Percentiles rank a stretch among this genome's conserved stretches.
Conservation (phyloP, 2,329 filamentous ascomycete genomes). For the Mycogone perniciosa region DNA sequence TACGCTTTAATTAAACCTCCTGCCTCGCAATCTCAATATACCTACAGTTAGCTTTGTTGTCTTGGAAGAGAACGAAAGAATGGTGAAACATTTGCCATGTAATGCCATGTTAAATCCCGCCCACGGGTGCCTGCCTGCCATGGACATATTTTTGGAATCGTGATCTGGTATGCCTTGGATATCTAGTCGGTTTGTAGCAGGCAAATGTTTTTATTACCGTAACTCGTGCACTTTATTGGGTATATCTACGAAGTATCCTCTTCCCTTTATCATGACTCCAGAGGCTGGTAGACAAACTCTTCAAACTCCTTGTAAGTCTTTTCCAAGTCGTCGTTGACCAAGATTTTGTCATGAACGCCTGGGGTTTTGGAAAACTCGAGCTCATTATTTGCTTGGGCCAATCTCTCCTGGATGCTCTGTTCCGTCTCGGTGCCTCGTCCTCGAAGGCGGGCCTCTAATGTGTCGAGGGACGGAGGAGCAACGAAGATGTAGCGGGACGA, state of each 20-base stretch:
- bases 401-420: constrained; percentile 60
- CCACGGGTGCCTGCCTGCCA: too few relatives aligned
- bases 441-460: constrained; percentile 67
- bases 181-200: not conserved
- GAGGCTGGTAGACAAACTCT: constrained; percentile 38
- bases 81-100: not conserved
- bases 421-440: constrained; percentile 75
- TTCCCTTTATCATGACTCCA: constrained; percentile 6
- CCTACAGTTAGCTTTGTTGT: constrained; percentile 25
- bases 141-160: not conserved
- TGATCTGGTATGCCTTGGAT: not conserved
- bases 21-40: constrained; percentile 26
- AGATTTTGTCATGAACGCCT: constrained; percentile 42
- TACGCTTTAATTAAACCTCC: constrained; percentile 34
- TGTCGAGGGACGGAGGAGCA: constrained; percentile 67
- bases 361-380: constrained; percentile 64
- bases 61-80: constrained; percentile 9
- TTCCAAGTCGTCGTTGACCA: constrained; percentile 40
- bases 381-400: constrained; percentile 67
- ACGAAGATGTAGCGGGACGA: constrained; percentile 80
- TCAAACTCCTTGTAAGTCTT: constrained; percentile 49
- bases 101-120: not conserved
- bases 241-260: not conserved
- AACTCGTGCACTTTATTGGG: constrained; percentile 3
- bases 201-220: not conserved